phyloP scores from a whole-genome alignment of 2,329 filamentous ascomycete species.

The Neofusicoccum umdonicola region DNA sequence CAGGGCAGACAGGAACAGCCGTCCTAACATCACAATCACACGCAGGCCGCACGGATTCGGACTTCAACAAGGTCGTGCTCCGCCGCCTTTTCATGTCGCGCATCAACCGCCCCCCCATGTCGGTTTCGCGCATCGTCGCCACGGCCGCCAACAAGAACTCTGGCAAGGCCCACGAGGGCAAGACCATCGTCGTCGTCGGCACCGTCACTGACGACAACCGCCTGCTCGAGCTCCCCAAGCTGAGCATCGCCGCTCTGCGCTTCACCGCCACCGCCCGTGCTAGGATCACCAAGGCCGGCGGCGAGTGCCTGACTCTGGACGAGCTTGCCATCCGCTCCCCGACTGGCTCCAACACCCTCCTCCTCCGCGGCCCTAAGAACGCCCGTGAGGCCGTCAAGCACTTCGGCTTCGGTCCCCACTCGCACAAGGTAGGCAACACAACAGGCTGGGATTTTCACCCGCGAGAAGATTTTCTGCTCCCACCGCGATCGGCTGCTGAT shows the following conservation, averaged over 20 bases:
- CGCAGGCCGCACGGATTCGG: constrained; percentile 86
- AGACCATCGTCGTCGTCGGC: constrained; percentile 91
- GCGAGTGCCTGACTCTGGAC: constrained; percentile 92
- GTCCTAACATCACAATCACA: background rate
- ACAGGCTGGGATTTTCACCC: constrained; percentile 10
- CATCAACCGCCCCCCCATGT: constrained; percentile 88
- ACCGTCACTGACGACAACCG: constrained; percentile 98
- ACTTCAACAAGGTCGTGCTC: constrained; percentile 99
- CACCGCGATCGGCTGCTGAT: constrained; percentile 17
- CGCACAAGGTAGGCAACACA: constrained; percentile 72
- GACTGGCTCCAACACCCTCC: constrained; percentile 93
- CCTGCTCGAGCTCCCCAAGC: constrained; percentile 77
- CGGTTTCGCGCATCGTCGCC: constrained; percentile 82
- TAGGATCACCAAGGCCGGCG: constrained; percentile 88
- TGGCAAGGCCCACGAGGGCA: constrained; percentile 60
- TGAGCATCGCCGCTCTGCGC: constrained; percentile 88
- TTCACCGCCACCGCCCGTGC: constrained; percentile 96
- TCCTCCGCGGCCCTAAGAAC: constrained; percentile 98
- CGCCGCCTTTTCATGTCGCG: constrained; percentile 97
- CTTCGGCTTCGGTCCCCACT: constrained; percentile 98
- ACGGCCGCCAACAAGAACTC: constrained; percentile 53
- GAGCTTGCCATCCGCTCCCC: constrained; percentile 94
- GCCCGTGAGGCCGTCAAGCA: constrained; percentile 97
- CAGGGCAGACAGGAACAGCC: background rate
- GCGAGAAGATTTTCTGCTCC: constrained; percentile 16